These are phyloP conservation scores for Talinum fruticosum DNA, from an alignment of 148 eudicot genomes.

Conservation along the genomic window DNA sequence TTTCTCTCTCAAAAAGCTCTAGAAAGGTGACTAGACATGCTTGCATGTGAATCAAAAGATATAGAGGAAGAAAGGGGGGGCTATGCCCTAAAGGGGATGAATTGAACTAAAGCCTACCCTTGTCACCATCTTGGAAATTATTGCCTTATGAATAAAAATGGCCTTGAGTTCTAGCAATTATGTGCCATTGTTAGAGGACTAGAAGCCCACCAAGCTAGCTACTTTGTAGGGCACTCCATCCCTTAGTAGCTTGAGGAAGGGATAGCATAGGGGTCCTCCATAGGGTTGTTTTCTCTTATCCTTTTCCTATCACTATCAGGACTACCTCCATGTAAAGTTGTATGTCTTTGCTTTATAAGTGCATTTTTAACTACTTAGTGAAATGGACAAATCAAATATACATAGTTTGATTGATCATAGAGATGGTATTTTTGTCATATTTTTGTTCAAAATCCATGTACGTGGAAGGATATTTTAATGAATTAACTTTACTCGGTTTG, in stretches of 20 bases:
- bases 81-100: no score
- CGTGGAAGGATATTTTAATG: no score
- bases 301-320: background rate
- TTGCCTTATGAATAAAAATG: background rate
- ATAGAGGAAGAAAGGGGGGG: background rate
- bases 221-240: background rate
- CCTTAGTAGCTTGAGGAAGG: background rate
- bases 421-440: no score
- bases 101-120: constrained; percentile 3
- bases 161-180: background rate
- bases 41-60: constrained; percentile 18
- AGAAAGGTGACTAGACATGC: background rate
- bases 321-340: background rate
- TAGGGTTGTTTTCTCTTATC: background rate
- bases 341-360: background rate
- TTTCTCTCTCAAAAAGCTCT: background rate
- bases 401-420: background rate
- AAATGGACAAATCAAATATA: background rate
- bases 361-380: background rate
- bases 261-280: background rate
- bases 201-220: background rate
- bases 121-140: background rate
- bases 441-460: no score
- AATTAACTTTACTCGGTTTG: no score
- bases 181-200: constrained; percentile 1